Evolutionary conservation across 2,329 filamentous ascomycete genomes (phyloP).

Genomic region (Shiraia sp.): DNA sequence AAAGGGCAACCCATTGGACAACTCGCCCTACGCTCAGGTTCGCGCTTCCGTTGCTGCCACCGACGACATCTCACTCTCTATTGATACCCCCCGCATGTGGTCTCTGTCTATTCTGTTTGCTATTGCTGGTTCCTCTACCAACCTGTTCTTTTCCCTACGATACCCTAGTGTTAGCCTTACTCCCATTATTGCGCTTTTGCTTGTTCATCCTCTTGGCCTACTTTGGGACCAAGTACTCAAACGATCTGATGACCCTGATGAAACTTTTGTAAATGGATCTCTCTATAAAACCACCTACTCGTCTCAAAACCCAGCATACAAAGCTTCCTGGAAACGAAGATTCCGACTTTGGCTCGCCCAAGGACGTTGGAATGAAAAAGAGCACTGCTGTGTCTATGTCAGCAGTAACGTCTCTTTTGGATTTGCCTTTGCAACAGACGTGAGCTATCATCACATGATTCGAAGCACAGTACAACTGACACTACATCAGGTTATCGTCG

Average conservation of each 20-base stretch:
- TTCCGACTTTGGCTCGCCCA: constrained; percentile 76
- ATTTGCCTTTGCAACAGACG: constrained; percentile 86
- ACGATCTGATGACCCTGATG: constrained; percentile 57
- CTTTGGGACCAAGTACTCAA: constrained; percentile 77
- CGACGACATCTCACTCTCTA: constrained; percentile 76
- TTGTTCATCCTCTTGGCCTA: constrained; percentile 81
- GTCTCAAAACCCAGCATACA: constrained; percentile 10
- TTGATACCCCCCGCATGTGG: constrained; percentile 90
- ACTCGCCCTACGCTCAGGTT: constrained; percentile 78
- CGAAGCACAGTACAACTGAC: constrained; percentile 11
- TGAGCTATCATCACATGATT: constrained; percentile 30
- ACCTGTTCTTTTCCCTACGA: constrained; percentile 85
- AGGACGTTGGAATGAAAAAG: constrained; percentile 84
- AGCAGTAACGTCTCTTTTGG: constrained; percentile 89
- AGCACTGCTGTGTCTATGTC: constrained; percentile 86
- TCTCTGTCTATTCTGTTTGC: constrained; percentile 77
- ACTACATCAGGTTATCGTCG: constrained; percentile 69
- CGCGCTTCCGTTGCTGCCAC: constrained; percentile 76
- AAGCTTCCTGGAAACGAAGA: constrained; percentile 39
- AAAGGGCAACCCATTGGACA: constrained; percentile 61
- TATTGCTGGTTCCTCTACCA: constrained; percentile 78
- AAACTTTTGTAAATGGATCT: constrained; percentile 63
- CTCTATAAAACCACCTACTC: constrained; percentile 33
- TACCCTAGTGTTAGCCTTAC: constrained; percentile 91
- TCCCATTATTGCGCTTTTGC: constrained; percentile 81